Base-by-base conservation (phyloP, 257 asterid genomes). In the Forsythia viridissima region DNA sequence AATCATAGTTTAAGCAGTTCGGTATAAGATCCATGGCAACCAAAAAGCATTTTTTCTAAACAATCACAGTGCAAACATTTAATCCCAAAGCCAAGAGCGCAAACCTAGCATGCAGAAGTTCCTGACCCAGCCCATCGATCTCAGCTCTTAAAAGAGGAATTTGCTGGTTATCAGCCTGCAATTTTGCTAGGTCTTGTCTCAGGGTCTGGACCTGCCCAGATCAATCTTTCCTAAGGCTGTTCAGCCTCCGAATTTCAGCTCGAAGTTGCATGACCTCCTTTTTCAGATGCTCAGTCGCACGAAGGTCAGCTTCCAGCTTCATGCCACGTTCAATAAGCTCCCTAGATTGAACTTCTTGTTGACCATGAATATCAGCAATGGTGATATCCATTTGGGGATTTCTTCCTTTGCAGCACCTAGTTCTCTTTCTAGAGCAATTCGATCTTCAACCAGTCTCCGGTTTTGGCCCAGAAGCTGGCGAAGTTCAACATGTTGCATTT, bases 281-380 rank as follows among this genome's bases (percentile, higher is more conserved):
- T 82, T 87, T 89, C 80, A 95, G 84, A 80, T 97, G 94, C 81
- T 93, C 98, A 16, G 89, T 63, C 70, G 93, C 96, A 82, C 90
- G 94, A 80, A 93, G 92, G 68, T 95, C 97, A 51, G 91, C 89
- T 85, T 93, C 98, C 86, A 93, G 78, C 94, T 92, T 90, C 86
- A 88, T 63, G 74, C 85, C 86, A 79, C 93, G 86, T 72, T 95
- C 98, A 44, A 90, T 82, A 75, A 93, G 93, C 81, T 93, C 96
- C 88, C 97, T 89, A 43, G 91, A 82, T 75, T 89, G 97, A 59
- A 72, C 82, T 71, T 95, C 99, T 82, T 90, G 98, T 65, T 92
- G 98, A 70, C 92, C 84, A 69, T 88, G 97, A 76, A 93, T 89
- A 75, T 93, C 98, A 78, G 84, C 84, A 83, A 93, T 74, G 71